phyloP scores from a whole-genome alignment of 1,284 basidiomycete species.

The Violaceomyces palustris region DNA sequence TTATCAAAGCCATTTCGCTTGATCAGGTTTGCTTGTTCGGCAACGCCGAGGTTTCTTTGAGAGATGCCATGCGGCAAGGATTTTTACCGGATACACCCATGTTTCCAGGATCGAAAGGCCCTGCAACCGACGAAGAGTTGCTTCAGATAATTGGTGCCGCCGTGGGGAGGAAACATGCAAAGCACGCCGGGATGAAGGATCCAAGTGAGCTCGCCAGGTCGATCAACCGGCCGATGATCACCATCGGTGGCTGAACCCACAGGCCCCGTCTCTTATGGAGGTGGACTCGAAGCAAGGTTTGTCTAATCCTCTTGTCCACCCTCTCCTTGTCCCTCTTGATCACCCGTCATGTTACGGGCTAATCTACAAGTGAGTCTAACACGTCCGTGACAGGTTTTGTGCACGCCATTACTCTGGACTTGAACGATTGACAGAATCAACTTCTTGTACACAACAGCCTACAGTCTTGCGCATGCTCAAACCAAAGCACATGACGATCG shows the following conservation, averaged over 20 bases:
- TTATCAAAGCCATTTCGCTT: too few species aligned
- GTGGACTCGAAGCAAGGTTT: not conserved
- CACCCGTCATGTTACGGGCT: too few species aligned
- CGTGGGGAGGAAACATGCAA: slow-evolving; percentile 71
- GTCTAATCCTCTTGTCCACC: too few species aligned
- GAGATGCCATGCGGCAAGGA: slow-evolving; percentile 64
- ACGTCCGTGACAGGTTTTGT: too few species aligned
- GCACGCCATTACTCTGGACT: too few species aligned
- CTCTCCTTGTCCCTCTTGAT: too few species aligned
- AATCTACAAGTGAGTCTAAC: too few species aligned
- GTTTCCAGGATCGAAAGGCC: slow-evolving; percentile 11
- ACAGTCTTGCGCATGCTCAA: too few species aligned
- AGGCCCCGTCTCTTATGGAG: too few species aligned
- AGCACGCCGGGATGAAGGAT: slow-evolving; percentile 60
- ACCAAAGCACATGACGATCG: too few species aligned
- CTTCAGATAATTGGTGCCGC: slow-evolving; percentile 64
- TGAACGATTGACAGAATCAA: too few species aligned
- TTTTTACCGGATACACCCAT: slow-evolving; percentile 13
- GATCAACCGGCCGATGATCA: slow-evolving; percentile 64
- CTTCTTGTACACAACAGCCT: too few species aligned
- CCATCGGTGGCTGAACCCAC: slow-evolving; percentile 65
- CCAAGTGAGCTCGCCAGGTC: slow-evolving; percentile 35
- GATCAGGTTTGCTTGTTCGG: slow-evolving; percentile 69
- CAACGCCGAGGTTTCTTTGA: slow-evolving; percentile 72
- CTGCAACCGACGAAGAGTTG: slow-evolving; percentile 61